Conservation (phyloP, 371 early-diverging fungal genomes). For the Mucor indicus region DNA sequence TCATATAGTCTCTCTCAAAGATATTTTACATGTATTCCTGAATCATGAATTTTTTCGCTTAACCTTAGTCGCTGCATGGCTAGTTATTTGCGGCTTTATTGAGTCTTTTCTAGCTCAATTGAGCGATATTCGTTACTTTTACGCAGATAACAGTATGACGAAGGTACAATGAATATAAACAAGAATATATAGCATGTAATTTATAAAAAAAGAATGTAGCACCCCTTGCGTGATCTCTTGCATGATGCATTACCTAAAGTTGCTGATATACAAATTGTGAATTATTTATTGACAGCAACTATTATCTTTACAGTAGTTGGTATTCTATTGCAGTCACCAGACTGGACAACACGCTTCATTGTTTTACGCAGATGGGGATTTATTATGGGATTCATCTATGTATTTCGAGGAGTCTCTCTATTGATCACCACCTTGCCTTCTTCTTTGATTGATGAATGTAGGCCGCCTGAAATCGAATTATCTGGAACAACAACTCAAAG, state of each 20-base stretch:
- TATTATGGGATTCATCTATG: conserved; percentile 56
- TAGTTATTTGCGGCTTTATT: conserved; percentile 31
- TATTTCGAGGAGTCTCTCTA: conserved; percentile 60
- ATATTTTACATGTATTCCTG: conserved; percentile 20
- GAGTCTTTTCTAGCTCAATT: conserved; percentile 40
- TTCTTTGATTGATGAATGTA: conserved; percentile 45
- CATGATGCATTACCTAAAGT: conserved; percentile 37
- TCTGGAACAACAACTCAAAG: conserved; percentile 24
- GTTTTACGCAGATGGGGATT: conserved; percentile 59
- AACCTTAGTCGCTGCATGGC: conserved; percentile 14
- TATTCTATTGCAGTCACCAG: conserved; percentile 46
- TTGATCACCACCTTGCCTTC: conserved; percentile 71
- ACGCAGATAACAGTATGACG: conserved; percentile 3
- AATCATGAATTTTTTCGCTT: conserved; percentile 36
- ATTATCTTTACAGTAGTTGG: conserved; percentile 44
- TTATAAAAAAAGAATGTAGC: conserved; percentile 5
- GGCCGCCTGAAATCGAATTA: conserved; percentile 31
- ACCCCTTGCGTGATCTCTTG: conserved; percentile 31
- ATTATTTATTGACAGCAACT: conserved; percentile 42
- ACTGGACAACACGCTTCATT: conserved; percentile 50
- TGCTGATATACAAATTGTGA: conserved; percentile 35
- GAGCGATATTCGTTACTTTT: conserved; percentile 35
- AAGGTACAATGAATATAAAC: too few relatives aligned
- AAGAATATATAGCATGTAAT: not conserved
- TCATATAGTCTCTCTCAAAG: conserved; percentile 16